Evolutionary conservation across 495 filamentous ascomycete genomes (phyloP), one percentile per base, ranked within the genome.

Genomic region (Penicilliopsis zonata): DNA sequence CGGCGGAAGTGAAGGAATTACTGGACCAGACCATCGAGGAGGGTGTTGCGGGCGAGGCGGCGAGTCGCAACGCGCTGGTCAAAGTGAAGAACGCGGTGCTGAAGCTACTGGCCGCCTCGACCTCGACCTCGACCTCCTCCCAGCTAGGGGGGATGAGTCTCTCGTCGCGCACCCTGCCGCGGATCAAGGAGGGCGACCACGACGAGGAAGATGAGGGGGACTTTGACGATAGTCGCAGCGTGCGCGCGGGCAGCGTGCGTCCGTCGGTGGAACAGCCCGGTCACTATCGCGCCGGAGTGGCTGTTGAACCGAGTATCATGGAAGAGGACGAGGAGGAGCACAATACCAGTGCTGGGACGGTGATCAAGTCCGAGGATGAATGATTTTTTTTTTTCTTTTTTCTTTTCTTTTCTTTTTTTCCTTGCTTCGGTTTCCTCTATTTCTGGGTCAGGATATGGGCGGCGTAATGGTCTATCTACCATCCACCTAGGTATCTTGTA

Each of bases 31-130:
- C 80, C 7, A 78, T 92, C 16, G 80, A 85, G 17, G 65, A 70
- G 17, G 77, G 76, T 21, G 50, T 85, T 2, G 70, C 82, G 1
- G 52, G 55, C 0, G 85, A 90, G 36, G 78, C 82, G 1, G 68
- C 80, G 6, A 66, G 77, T 31, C 66, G 78, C 5, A 90, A 87
- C 36, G 73, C 80, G 0, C 60, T 93, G 3, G 80, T 77, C 50
- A 93, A 88, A 53, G 68, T 85, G 30, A 81, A 87, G 43, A 72
- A 80, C 43, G 57, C 58, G 6, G 42, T 69, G 9, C 47, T 59
- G 13, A 72, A 69, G 50, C 57, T 66, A 9, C 34, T 69, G 13
- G 61, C 63, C 6, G 21, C 21, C n/a, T n/a, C n/a, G n/a, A n/a
- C n/a, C n/a, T n/a, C n/a, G n/a, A n/a, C n/a, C n/a, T n/a, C n/a